phyloP scores from a whole-genome alignment of 2,329 filamentous ascomycete species.

The Chaetomiaceae sp. region DNA sequence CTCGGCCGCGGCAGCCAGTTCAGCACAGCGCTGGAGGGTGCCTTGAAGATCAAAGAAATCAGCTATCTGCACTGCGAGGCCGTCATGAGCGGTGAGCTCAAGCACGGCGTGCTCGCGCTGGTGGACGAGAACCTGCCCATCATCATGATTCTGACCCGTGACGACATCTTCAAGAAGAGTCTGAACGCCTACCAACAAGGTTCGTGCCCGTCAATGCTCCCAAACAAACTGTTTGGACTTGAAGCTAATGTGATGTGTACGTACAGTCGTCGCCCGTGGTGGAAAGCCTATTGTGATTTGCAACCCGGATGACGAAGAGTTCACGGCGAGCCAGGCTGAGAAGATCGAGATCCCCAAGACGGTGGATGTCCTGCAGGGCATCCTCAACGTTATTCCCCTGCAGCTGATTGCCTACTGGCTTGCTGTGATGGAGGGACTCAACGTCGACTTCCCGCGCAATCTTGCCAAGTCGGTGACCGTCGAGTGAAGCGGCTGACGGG shows the following conservation, averaged over 20 bases:
- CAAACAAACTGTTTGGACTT: background rate
- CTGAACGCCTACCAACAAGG: constrained; percentile 98
- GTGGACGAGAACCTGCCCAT: constrained; percentile 98
- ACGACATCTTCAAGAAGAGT: constrained; percentile 97
- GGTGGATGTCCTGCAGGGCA: constrained; percentile 90
- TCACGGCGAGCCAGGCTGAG: constrained; percentile 81
- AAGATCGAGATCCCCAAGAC: constrained; percentile 97
- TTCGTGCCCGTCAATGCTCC: constrained; percentile 40
- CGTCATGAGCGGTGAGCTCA: constrained; percentile 99
- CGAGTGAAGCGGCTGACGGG: constrained; percentile 59
- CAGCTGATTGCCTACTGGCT: constrained; percentile 99
- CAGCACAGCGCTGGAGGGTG: constrained; percentile 94
- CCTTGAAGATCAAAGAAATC: constrained; percentile 99
- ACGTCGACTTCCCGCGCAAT: constrained; percentile 98
- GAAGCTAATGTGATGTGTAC: constrained; percentile 25
- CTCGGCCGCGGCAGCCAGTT: constrained; percentile 94
- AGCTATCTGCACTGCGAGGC: constrained; percentile 99
- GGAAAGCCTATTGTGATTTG: constrained; percentile 98
- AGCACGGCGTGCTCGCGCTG: constrained; percentile 95
- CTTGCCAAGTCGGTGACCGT: constrained; percentile 98
- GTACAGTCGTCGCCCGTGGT: constrained; percentile 83
- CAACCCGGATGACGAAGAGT: constrained; percentile 86
- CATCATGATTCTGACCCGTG: constrained; percentile 98
- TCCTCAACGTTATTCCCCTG: constrained; percentile 94
- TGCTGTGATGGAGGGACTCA: constrained; percentile 89